phyloP scores from a whole-genome alignment of 1,284 basidiomycete species.

The Coniferiporia weirii region DNA sequence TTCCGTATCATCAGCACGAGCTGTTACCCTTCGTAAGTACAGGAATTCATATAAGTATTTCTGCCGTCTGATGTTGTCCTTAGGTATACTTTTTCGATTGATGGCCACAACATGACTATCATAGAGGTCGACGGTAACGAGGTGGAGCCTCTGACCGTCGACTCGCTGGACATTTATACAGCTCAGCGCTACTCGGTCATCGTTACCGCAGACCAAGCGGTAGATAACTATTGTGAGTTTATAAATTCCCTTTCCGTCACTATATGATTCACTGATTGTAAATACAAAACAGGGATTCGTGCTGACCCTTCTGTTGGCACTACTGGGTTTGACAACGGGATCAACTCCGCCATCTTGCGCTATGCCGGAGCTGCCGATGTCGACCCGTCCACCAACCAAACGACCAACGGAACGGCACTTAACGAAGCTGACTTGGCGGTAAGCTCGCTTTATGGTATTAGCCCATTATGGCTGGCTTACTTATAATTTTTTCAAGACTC shows the following conservation, averaged over 20 bases:
- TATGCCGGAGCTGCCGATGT: constrained; percentile 24
- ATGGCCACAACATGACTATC: constrained; percentile 42
- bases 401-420: constrained; percentile 22
- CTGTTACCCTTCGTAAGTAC: constrained; percentile 19
- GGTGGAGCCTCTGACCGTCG: constrained; percentile 33
- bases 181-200: constrained; percentile 35
- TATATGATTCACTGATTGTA: background rate
- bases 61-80: constrained; percentile 29
- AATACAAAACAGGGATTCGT: constrained; percentile 25
- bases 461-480: background rate
- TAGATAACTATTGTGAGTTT: constrained; percentile 36
- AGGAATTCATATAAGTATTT: constrained; percentile 26
- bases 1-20: constrained; percentile 18
- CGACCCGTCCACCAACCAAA: constrained; percentile 14
- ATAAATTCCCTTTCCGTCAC: background rate
- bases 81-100: constrained; percentile 40
- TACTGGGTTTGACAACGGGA: constrained; percentile 28
- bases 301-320: constrained; percentile 23
- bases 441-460: background rate
- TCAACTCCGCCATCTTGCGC: constrained; percentile 35
- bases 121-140: constrained; percentile 47
- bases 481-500: constrained; percentile 17
- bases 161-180: constrained; percentile 27
- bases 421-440: constrained; percentile 30
- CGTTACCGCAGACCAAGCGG: constrained; percentile 31